Conservation (phyloP, 192 early-diverging fungal genomes). For the Coemansia asiatica region DNA sequence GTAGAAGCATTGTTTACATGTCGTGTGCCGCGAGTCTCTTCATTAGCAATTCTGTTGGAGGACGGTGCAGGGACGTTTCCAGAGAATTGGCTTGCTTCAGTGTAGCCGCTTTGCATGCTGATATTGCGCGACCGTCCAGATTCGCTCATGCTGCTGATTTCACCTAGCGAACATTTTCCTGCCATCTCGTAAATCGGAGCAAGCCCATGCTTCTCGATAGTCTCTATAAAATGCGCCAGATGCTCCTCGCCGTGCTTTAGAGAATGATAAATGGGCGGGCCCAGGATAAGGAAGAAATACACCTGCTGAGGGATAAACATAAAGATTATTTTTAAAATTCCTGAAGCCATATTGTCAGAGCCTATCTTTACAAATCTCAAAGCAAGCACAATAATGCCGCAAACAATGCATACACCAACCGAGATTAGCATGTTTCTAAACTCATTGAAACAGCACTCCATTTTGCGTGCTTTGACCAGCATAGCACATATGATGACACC, state of each 20-base stretch:
- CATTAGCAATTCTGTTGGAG: background rate
- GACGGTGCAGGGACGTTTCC: conserved; percentile 20
- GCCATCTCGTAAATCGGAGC: conserved; percentile 37
- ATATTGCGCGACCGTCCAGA: conserved; percentile 6
- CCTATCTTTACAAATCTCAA: conserved; percentile 25
- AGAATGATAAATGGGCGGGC: conserved; percentile 30
- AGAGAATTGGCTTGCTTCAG: conserved; percentile 13
- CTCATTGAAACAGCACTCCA: conserved; percentile 43
- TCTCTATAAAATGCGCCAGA: conserved; percentile 20
- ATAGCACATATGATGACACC: conserved; percentile 16
- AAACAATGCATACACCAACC: conserved; percentile 8
- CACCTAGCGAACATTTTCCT: conserved; percentile 36
- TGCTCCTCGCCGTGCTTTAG: conserved; percentile 15
- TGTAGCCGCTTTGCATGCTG: conserved; percentile 24
- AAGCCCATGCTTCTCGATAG: conserved; percentile 30
- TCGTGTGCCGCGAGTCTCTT: conserved; percentile 8
- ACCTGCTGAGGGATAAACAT: conserved; percentile 39
- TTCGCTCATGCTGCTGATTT: conserved; percentile 18
- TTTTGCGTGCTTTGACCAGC: conserved; percentile 34
- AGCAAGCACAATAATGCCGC: conserved; percentile 24
- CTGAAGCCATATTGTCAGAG: conserved; percentile 15
- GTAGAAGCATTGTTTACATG: conserved; percentile 8
- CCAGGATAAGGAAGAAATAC: conserved; percentile 40
- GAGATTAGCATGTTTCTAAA: conserved; percentile 22
- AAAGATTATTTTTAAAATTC: conserved; percentile 25